Conservation (phyloP, 371 early-diverging fungal genomes). For the Syncephalastrum sp. region DNA sequence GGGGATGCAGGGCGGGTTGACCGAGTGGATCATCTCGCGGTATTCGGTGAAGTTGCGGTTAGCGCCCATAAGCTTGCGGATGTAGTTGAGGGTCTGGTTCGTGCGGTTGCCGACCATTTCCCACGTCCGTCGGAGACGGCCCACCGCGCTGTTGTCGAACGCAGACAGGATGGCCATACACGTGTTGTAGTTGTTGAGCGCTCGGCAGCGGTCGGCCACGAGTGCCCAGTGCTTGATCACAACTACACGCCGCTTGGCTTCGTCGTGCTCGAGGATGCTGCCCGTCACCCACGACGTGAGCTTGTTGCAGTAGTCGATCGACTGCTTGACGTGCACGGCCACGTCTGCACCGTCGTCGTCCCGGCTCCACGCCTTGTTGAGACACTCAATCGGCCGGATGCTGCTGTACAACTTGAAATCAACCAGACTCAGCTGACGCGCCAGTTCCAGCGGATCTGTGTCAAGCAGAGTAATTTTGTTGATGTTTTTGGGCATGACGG, state of each 20-base stretch:
- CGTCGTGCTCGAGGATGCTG: slow-evolving; percentile 72
- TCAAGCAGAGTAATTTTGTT: slow-evolving; percentile 70
- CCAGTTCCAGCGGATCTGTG: slow-evolving; percentile 89
- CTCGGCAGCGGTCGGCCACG: slow-evolving; percentile 76
- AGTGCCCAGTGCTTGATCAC: slow-evolving; percentile 84
- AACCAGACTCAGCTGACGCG: slow-evolving; percentile 90
- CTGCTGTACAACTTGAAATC: slow-evolving; percentile 78
- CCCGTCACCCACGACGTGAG: slow-evolving; percentile 82
- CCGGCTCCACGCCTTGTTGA: slow-evolving; percentile 88
- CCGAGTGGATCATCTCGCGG: slow-evolving; percentile 81
- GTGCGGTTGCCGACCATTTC: slow-evolving; percentile 63
- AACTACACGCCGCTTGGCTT: slow-evolving; percentile 73
- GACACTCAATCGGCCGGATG: slow-evolving; percentile 83
- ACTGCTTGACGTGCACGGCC: slow-evolving; percentile 71
- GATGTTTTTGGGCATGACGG: slow-evolving; percentile 70
- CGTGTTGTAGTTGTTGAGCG: slow-evolving; percentile 90
- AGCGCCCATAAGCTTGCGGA: slow-evolving; percentile 71
- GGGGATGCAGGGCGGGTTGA: slow-evolving; percentile 91
- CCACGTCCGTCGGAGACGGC: slow-evolving; percentile 91
- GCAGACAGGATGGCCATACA: slow-evolving; percentile 89
- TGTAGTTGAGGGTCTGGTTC: slow-evolving; percentile 49
- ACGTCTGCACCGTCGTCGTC: slow-evolving; percentile 64
- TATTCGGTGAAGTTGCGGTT: slow-evolving; percentile 85
- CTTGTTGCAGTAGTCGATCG: slow-evolving; percentile 68
- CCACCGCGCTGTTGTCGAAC: slow-evolving; percentile 86